Conservation (phyloP, 148 eudicot species). For the Cornus kousa region DNA sequence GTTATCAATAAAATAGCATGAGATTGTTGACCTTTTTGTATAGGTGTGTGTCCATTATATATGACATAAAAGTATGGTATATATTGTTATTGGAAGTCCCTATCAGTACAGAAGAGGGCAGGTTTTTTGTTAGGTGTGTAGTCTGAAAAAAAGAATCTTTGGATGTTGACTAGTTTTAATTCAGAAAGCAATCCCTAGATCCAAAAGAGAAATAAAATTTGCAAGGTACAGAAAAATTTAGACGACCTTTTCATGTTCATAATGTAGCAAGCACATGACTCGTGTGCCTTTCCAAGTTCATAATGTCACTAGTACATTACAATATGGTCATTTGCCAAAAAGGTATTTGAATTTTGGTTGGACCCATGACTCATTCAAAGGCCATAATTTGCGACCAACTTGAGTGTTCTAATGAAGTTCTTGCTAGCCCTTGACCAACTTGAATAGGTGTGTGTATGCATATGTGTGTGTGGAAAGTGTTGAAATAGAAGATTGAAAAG, state of each 20-base stretch:
- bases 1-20: conserved; percentile 6
- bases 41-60: not conserved
- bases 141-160: conserved; percentile 9
- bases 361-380: conserved; percentile 17
- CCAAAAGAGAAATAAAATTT: too few relatives aligned
- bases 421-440: too few relatives aligned
- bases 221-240: too few relatives aligned
- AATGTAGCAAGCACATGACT: too few relatives aligned
- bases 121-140: conserved; percentile 21
- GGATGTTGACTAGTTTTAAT: conserved; percentile 11
- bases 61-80: conserved; percentile 12
- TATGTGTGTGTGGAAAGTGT: too few relatives aligned
- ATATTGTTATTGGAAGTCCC: conserved; percentile 10
- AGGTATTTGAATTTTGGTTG: not conserved
- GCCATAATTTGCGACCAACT: not conserved
- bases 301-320: too few relatives aligned
- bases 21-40: conserved; percentile 11
- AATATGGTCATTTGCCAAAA: too few relatives aligned
- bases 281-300: too few relatives aligned
- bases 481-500: too few relatives aligned
- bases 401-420: too few relatives aligned
- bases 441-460: too few relatives aligned
- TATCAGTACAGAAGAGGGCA: conserved; percentile 9
- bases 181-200: conserved; percentile 2
- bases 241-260: too few relatives aligned